Evolutionary conservation across 805 yeast species (phyloP), one percentile per base, ranked within the genome.

Genomic region (Saccharomyces eubayanus): DNA sequence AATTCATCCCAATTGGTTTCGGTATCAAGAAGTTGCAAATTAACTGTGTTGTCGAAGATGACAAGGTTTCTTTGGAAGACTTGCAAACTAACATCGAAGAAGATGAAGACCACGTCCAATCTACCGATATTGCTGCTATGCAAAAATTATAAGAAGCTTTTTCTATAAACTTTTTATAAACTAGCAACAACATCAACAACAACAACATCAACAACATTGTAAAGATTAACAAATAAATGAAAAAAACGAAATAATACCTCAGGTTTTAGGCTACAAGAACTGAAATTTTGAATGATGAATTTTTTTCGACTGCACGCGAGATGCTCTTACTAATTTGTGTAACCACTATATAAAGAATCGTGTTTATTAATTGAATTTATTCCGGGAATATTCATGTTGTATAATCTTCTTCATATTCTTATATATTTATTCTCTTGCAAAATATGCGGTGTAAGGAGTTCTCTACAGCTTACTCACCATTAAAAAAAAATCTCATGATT

Each of bases 21-120:
- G 99, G 99, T 85, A 92, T 94, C 83, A 89, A 89, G 87, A 94
- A 94, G 84, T 85, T 94, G 75, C 99, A 94, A 83, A 88, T 94
- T 78, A 92, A 91, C 91, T 78, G 87, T 79, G 99, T 94, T 73
- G 86, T 94, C 66, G 98, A 94, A 84, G 99, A 94, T 78, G 96
- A 82, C 66, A 85, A 85, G 84, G 97, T 94, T 64, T 89, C 97
- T 61, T 70, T 90, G 69, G 96, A 88, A 66, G 97, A 87, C 54
- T 85, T 94, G 73, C 92, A 87, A 78, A 77, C 76, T 62, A 69
- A 69, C 57, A 80, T 83, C 64, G 85, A 80, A 74, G 97, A 85
- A 72, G 96, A 88, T 75, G 99, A 94, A 83, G 99, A 94, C 81
- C 95, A 90, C 81, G 97, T 94, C 72, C 99, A 94, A 84, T 92